These are phyloP conservation scores for Mentha longifolia DNA, from an alignment of 257 asterid genomes.

Conservation along the genomic window DNA sequence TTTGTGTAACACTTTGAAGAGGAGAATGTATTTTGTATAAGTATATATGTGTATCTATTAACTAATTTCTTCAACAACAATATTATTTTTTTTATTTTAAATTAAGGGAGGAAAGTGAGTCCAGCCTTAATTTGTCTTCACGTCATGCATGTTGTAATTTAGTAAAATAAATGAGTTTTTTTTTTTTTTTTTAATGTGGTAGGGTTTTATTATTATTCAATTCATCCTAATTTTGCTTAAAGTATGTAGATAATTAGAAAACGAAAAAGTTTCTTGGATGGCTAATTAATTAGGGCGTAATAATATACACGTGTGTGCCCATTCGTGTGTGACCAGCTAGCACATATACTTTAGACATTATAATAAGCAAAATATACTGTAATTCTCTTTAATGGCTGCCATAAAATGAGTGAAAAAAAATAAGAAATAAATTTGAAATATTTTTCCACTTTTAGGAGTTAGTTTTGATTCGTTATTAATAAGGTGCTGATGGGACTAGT, in stretches of 20 bases:
- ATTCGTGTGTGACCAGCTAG: too few relatives aligned
- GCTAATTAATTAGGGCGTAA: not conserved
- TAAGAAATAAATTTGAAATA: not conserved
- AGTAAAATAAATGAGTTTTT: not conserved
- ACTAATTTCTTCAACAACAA: not conserved
- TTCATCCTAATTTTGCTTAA: too few relatives aligned
- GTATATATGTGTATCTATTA: constrained; percentile 16
- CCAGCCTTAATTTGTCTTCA: not conserved
- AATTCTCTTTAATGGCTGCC: too few relatives aligned
- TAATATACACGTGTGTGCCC: not conserved
- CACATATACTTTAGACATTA: not conserved
- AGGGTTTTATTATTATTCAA: too few relatives aligned
- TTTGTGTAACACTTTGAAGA: not conserved
- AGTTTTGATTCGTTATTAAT: constrained; percentile 40
- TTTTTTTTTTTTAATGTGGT: too few relatives aligned
- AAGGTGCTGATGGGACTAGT: constrained; percentile 42
- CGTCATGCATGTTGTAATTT: constrained; percentile 7
- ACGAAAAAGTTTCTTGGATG: too few relatives aligned
- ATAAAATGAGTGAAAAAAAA: too few relatives aligned
- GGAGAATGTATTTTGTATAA: constrained; percentile 15
- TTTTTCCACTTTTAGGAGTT: not conserved
- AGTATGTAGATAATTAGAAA: too few relatives aligned
- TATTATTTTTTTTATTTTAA: too few relatives aligned
- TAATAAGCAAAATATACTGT: not conserved
- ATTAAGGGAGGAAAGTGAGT: not conserved